Evolutionary conservation across 805 yeast species (phyloP).

Genomic region (Ogataea minuta): DNA sequence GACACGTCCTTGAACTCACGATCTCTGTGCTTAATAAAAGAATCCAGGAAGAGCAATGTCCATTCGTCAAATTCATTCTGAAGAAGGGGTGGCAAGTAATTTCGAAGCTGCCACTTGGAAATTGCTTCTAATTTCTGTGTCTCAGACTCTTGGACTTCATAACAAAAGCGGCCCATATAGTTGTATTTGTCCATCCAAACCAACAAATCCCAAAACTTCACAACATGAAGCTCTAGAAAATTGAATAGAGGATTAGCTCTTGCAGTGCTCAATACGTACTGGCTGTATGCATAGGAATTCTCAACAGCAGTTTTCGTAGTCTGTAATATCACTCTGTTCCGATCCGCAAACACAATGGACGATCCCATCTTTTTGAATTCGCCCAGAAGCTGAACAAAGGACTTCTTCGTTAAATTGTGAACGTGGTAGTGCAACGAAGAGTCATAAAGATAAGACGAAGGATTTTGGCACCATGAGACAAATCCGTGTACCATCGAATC

Average conservation of each 20-base stretch:
- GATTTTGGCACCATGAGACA: slow-evolving; percentile 82
- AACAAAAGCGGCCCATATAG: slow-evolving; percentile 69
- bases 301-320: slow-evolving; percentile 79
- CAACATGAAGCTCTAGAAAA: slow-evolving; percentile 71
- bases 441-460: slow-evolving; percentile 72
- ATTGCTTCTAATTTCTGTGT: slow-evolving; percentile 47
- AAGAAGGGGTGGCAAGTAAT: slow-evolving; percentile 69
- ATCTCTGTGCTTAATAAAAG: slow-evolving; percentile 56
- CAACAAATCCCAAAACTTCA: slow-evolving; percentile 86
- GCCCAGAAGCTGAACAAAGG: slow-evolving; percentile 73
- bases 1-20: slow-evolving; percentile 27
- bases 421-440: slow-evolving; percentile 80
- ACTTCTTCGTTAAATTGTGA: slow-evolving; percentile 79
- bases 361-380: slow-evolving; percentile 84
- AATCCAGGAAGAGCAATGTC: slow-evolving; percentile 73
- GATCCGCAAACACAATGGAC: slow-evolving; percentile 71
- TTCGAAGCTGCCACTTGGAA: slow-evolving; percentile 75
- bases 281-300: slow-evolving; percentile 87
- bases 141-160: slow-evolving; percentile 43
- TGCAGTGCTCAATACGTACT: slow-evolving; percentile 73
- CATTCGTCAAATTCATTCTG: slow-evolving; percentile 87
- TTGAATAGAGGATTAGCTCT: slow-evolving; percentile 80
- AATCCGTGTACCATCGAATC: slow-evolving; percentile 80
- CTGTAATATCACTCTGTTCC: slow-evolving; percentile 67
- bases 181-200: slow-evolving; percentile 94